Base-by-base conservation (phyloP, 2,329 filamentous ascomycete species). In the Phialophora chinensis region DNA sequence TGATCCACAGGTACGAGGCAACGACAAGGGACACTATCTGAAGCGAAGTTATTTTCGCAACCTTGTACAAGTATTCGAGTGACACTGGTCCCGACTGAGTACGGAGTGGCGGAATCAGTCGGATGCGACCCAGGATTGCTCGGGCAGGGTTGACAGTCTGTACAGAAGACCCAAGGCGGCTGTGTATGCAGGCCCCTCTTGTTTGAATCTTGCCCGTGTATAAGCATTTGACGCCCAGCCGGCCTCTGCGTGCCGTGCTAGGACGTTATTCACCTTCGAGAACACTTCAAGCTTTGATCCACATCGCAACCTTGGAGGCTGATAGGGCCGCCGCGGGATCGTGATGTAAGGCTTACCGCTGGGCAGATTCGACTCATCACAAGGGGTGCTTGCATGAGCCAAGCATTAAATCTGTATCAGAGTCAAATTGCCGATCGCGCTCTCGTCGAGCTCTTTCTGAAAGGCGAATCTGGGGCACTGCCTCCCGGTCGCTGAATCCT, bases 1-100 rank as follows among this genome's bases (percentile, higher is more conserved):
- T 56, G 31, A 65, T 8, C 31, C 27, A 23, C 64, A 73, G 72
- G 62, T 74, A 74, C 50, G 72, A 74, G 68, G 72, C 72, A 17
- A 73, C 69, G 14, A 62, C 65, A 38, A 63, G 65, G 49, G 67
- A 70, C 25, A 52, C 49, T 33, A 23, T 20, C 3, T 52, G 44
- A 52, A 33, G 61, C 54, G 60, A 62, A 31, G 33, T 8, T 17
- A 31, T 25, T 44, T 31, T 49, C 20, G n/a, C 38, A n/a, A 52
- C 33, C 50, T 6, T 52, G 59, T 61, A 61, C 49, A 11, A 54
- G 27, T 17, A 23, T 52, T 52, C 23, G n/a, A 52, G 25, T 17
- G 25, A 5, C 12, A 29, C 25, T 52, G 25, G 23, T 23, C 49
- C 49, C 25, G 10, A 52, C 1, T 27, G 25, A 8, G 49, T 14